These are phyloP conservation scores for Moesziomyces globuligerus DNA, from an alignment of 1,284 basidiomycete genomes.

Conservation along the genomic window DNA sequence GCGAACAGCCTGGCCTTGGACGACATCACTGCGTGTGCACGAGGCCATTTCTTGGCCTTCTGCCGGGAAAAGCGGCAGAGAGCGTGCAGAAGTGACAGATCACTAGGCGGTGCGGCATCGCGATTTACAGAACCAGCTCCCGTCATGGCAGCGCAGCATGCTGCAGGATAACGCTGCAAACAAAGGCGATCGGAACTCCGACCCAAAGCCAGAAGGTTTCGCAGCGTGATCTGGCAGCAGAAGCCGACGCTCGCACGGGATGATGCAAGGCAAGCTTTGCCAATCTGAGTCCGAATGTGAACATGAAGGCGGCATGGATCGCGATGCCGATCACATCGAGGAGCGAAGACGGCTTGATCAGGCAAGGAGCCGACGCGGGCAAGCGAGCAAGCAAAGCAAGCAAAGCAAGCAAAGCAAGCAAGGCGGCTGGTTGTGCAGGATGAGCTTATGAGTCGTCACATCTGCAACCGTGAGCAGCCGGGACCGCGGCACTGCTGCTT, in stretches of 20 bases:
- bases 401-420: not conserved
- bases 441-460: not conserved
- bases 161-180: not conserved
- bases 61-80: too few species aligned
- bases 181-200: not conserved
- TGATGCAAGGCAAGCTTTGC: not conserved
- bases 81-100: constrained; percentile 6
- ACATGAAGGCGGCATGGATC: not conserved
- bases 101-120: constrained; percentile 10
- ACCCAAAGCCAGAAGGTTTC: not conserved
- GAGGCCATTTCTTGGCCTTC: too few species aligned
- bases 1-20: not conserved
- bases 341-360: not conserved
- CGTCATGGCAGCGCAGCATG: not conserved
- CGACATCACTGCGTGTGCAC: too few species aligned
- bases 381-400: too few species aligned
- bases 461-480: not conserved
- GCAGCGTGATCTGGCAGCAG: not conserved
- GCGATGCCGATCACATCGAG: not conserved
- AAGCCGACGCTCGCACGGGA: not conserved
- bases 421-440: not conserved
- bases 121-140: not conserved
- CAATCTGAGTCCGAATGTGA: not conserved
- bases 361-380: too few species aligned
- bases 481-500: not conserved